These are phyloP conservation scores for Castanea crenata DNA, from an alignment of 306 rosid species.

Conservation along the genomic window DNA sequence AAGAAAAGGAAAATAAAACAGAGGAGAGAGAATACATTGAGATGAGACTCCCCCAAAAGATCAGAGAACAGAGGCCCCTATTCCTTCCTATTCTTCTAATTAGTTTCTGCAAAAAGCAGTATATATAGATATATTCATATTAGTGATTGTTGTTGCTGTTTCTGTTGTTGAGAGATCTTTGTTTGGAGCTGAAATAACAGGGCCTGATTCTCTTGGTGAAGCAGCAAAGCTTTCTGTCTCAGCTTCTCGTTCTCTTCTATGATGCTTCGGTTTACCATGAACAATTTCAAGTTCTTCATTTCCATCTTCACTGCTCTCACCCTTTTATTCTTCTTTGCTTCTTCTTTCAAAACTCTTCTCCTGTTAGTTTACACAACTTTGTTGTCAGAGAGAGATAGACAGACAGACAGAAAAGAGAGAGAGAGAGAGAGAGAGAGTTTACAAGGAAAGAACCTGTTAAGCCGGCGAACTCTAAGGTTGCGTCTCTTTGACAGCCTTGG, in stretches of 20 bases:
- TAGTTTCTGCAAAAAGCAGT: slow-evolving; percentile 12
- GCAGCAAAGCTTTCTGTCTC: slow-evolving; percentile 71
- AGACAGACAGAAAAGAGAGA: neutral
- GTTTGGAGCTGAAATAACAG: slow-evolving; percentile 57
- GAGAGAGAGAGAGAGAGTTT: neutral
- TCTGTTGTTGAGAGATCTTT: slow-evolving; percentile 27
- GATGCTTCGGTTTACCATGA: slow-evolving; percentile 61
- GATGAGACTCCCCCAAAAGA: neutral
- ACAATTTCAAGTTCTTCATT: slow-evolving; percentile 64
- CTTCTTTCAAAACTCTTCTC: slow-evolving; percentile 35
- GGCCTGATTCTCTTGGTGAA: slow-evolving; percentile 68
- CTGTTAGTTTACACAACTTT: slow-evolving; percentile 28
- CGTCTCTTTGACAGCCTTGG: slow-evolving; percentile 33
- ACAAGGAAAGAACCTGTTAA: slow-evolving; percentile 41
- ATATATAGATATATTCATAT: neutral
- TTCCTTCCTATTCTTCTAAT: slow-evolving; percentile 6
- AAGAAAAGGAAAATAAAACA: neutral
- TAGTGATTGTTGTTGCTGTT: slow-evolving; percentile 17
- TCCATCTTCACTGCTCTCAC: slow-evolving; percentile 37
- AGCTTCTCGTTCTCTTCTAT: slow-evolving; percentile 74
- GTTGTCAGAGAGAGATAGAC: neutral
- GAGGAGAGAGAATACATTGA: neutral
- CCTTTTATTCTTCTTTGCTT: slow-evolving; percentile 21
- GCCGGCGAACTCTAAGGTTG: slow-evolving; percentile 39
- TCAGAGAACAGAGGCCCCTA: neutral